Evolutionary conservation across 73 alveolate species (phyloP).

Genomic region (Paramecium pentaurelia): DNA sequence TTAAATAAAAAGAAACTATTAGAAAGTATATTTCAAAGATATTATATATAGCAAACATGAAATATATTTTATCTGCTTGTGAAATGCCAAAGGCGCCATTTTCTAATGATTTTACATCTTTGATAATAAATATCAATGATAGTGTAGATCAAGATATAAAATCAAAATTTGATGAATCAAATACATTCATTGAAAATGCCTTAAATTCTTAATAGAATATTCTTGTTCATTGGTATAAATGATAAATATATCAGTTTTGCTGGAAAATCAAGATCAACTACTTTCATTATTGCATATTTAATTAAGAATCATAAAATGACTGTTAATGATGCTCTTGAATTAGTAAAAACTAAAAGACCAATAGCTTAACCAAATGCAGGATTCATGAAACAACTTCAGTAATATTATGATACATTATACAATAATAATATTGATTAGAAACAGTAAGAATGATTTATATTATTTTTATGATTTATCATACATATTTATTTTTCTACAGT

Average conservation of each 20-base stretch:
- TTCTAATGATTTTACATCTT: background rate
- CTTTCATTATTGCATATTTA: conserved; percentile 25
- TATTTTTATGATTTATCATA: conserved; percentile 6
- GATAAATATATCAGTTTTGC: conserved; percentile 5
- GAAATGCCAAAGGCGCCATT: conserved; percentile 23
- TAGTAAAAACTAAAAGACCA: conserved; percentile 6
- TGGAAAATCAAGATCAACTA: background rate
- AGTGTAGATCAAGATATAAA: background rate
- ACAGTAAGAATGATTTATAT: background rate
- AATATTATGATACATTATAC: background rate
- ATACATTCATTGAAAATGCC: background rate
- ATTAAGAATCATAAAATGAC: background rate
- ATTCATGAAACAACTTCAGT: background rate
- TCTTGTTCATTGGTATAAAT: conserved; percentile 14
- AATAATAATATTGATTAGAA: background rate
- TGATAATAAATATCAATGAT: background rate
- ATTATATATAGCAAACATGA: background rate
- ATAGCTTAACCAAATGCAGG: background rate
- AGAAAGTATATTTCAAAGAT: background rate
- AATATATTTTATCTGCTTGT: background rate
- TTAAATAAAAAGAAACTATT: background rate
- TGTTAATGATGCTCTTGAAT: background rate
- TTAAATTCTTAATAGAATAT: background rate
- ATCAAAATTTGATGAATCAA: background rate
- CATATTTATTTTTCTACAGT: background rate